These are phyloP conservation scores for Trametes hirsuta DNA, from an alignment of 1,284 basidiomycete species.

Conservation along the genomic window DNA sequence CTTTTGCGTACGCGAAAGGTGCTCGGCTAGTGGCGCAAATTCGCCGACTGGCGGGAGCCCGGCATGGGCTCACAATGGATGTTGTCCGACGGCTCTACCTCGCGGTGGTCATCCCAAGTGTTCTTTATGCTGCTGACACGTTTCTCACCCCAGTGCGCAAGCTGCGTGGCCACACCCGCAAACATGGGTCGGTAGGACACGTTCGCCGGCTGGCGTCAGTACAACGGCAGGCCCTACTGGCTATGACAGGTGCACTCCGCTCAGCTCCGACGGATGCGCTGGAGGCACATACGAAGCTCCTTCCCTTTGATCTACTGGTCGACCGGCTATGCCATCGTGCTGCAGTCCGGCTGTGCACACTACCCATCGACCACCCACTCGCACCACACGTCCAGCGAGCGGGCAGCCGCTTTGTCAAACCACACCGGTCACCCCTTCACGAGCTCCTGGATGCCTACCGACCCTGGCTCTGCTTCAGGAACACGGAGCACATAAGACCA, in stretches of 20 bases:
- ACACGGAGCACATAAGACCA: constrained; percentile 14
- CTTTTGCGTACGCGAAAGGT: constrained; percentile 31
- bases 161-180: neutral
- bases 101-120: constrained; percentile 35
- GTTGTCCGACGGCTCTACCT: constrained; percentile 25
- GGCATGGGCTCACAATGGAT: constrained; percentile 1
- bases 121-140: constrained; percentile 39
- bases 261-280: constrained; percentile 36
- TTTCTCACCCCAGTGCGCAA: constrained; percentile 34
- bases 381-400: constrained; percentile 10
- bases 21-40: constrained; percentile 22
- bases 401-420: constrained; percentile 2
- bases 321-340: constrained; percentile 27
- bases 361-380: constrained; percentile 38
- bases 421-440: constrained; percentile 21
- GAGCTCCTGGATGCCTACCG: constrained; percentile 17
- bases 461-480: neutral
- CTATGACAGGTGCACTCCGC: constrained; percentile 37
- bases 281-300: constrained; percentile 35
- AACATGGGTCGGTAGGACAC: neutral
- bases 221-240: constrained; percentile 35
- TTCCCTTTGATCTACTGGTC: constrained; percentile 34
- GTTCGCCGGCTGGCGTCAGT: constrained; percentile 26
- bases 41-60: constrained; percentile 23
- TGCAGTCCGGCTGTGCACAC: constrained; percentile 33